A percentile compares a stretch with the other conserved stretches of the same genome.
Conservation (phyloP, 2,329 filamentous ascomycete genomes). For the Myrmaecium sp. region DNA sequence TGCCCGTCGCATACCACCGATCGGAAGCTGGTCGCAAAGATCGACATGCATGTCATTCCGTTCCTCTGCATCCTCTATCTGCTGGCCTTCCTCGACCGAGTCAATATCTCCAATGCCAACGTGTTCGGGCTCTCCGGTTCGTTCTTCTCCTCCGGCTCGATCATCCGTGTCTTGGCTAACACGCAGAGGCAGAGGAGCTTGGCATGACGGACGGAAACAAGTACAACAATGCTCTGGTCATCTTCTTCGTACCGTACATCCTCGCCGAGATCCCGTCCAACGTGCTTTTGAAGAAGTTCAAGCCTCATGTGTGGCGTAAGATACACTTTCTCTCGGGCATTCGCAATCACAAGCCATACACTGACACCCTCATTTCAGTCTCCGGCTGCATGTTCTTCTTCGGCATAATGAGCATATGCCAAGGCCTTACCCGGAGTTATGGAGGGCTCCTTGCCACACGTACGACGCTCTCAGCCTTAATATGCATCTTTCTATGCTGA, state of each 20-base stretch:
- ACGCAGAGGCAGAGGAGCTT: slow-evolving; percentile 29
- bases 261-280: slow-evolving; percentile 37
- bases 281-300: slow-evolving; percentile 33
- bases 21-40: slow-evolving; percentile 25
- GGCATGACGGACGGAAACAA: slow-evolving; percentile 17
- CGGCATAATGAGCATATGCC: slow-evolving; percentile 55
- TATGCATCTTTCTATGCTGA: slow-evolving; percentile 1
- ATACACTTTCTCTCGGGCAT: background rate
- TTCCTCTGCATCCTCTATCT: slow-evolving; percentile 34
- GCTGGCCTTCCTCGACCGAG: slow-evolving; percentile 31
- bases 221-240: slow-evolving; percentile 34
- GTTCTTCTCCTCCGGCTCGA: too few relatives aligned
- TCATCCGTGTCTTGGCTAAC: too few relatives aligned
- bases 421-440: slow-evolving; percentile 67
- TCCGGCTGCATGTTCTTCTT: slow-evolving; percentile 74
- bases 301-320: slow-evolving; percentile 32
- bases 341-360: background rate
- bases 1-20: slow-evolving; percentile 35
- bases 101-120: slow-evolving; percentile 38
- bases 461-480: background rate
- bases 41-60: slow-evolving; percentile 32
- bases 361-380: slow-evolving; percentile 22
- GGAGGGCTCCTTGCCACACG: slow-evolving; percentile 55
- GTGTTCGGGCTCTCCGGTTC: slow-evolving; percentile 32
- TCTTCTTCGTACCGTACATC: slow-evolving; percentile 38